Evolutionary conservation across 495 filamentous ascomycete species (phyloP), one percentile per base, ranked within the genome.

Genomic region (Halenospora varia): DNA sequence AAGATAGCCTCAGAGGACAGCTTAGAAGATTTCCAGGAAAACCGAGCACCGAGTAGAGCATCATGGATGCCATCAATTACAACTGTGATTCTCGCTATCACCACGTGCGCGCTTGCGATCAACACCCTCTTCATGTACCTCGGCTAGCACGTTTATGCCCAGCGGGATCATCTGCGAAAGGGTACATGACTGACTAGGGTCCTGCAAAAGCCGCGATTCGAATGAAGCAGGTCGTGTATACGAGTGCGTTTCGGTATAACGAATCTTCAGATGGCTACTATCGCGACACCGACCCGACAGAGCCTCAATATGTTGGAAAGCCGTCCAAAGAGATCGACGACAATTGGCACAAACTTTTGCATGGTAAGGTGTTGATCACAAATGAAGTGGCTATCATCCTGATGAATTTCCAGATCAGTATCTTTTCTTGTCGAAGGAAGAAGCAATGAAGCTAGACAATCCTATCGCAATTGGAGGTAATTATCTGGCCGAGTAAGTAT

Each of bases 321-420:
- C 62, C 62, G 13, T 46, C 40, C 22, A 48, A 39, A 24, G 51
- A 55, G 25, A 47, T 65, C 10, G 62, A 65, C 45, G 6, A 54
- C 6, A 55, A 49, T 4, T 65, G 62, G 62, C 58, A 55, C 25
- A 50, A 61, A 23, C 55, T 65, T 10, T 46, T 57, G 29, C 11
- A 40, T 18, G 46, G 49, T 58, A n/a, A 23, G 22, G 41, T 29
- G 11, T 29, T 2, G 10, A 2, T 8, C 10, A 52, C 10, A 39
- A n/a, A 17, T 22, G 3, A 35, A 35, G 17, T 22, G 13, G n/a
- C n/a, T n/a, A n/a, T 46, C 42, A 46, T 8, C 8, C 4, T 4
- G 8, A 17, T 17, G 17, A 17, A 17, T 9, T 9, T 8, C 4
- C 6, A 66, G 63, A 60, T 23, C 55, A 61, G 20, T 66, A 66